Evolutionary conservation across 176 grass and related monocot genomes (phyloP).

Genomic region (Ampelocalamus luodianensis): DNA sequence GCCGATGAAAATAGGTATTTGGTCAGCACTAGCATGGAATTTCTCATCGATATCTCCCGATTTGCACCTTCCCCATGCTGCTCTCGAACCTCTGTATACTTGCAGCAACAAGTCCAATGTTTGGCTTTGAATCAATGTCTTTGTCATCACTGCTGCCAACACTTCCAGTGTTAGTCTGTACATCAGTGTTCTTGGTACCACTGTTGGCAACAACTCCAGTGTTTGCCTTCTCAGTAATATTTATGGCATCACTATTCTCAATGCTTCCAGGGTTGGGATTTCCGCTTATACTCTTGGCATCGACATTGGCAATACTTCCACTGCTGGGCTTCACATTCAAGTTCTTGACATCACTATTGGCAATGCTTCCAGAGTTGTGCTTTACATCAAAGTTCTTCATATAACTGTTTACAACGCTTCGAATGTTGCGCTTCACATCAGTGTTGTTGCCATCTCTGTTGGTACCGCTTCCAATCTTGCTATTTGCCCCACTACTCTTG

Average conservation of each 20-base stretch:
- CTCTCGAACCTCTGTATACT: conserved; percentile 64
- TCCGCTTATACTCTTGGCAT: conserved; percentile 25
- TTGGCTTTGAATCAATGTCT: conserved; percentile 42
- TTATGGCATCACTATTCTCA: conserved; percentile 36
- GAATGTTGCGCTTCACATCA: conserved; percentile 47
- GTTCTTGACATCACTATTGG: conserved; percentile 40
- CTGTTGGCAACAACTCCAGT: conserved; percentile 34
- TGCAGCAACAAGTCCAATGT: conserved; percentile 59
- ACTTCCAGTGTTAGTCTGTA: conserved; percentile 43
- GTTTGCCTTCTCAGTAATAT: conserved; percentile 14
- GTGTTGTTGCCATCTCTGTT: conserved; percentile 42
- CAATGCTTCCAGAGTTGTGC: conserved; percentile 32
- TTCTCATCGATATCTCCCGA: conserved; percentile 48
- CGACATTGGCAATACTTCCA: conserved; percentile 35
- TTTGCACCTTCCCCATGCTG: conserved; percentile 58
- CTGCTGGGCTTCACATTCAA: conserved; percentile 43
- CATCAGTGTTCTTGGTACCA: conserved; percentile 28
- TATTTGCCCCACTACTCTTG: conserved; percentile 33
- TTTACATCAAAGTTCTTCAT: conserved; percentile 60
- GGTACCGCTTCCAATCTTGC: background rate
- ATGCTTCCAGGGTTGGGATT: conserved; percentile 18
- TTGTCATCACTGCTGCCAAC: conserved; percentile 13
- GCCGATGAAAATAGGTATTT: conserved; percentile 35
- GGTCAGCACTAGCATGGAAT: conserved; percentile 28
- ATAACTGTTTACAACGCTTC: conserved; percentile 57